Percentiles rank a stretch among this genome's conserved stretches.
phyloP scores from a whole-genome alignment of 768 basidiomycete species.

The Boletus insuetus region DNA sequence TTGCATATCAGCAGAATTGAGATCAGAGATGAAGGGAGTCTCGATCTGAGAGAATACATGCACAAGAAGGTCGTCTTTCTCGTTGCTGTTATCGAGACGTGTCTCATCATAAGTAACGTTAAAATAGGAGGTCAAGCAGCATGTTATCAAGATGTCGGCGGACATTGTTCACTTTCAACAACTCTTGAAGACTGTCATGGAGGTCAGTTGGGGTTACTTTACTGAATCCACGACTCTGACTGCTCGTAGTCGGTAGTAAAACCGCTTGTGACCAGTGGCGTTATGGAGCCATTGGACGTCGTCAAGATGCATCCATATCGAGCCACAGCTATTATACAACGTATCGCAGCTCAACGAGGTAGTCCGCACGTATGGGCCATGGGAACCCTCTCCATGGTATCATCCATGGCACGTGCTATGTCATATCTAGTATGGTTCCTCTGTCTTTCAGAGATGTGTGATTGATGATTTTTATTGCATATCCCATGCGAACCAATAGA shows the following conservation, averaged over 20 bases:
- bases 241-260: constrained; percentile 33
- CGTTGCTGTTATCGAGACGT: neutral
- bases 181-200: constrained; percentile 69
- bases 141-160: constrained; percentile 71
- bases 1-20: constrained; percentile 95
- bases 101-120: neutral
- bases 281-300: constrained; percentile 57
- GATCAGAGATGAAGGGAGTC: constrained; percentile 85
- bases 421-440: constrained; percentile 67
- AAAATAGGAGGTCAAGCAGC: constrained; percentile 66
- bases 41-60: constrained; percentile 84
- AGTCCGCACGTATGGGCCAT: constrained; percentile 46
- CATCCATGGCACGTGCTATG: constrained; percentile 75
- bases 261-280: constrained; percentile 32
- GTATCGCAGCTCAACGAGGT: constrained; percentile 37
- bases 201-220: constrained; percentile 42
- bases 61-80: constrained; percentile 70
- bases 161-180: constrained; percentile 65
- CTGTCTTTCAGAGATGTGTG: neutral
- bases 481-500: constrained; percentile 38
- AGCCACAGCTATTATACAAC: constrained; percentile 42
- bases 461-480: neutral
- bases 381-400: constrained; percentile 49
- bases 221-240: constrained; percentile 3
- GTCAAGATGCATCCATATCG: constrained; percentile 64